A percentile compares a stretch with the other conserved stretches of the same genome.
Evolutionary conservation across 2,329 filamentous ascomycete species (phyloP).

Genomic region (Aspergillus tubingensis): DNA sequence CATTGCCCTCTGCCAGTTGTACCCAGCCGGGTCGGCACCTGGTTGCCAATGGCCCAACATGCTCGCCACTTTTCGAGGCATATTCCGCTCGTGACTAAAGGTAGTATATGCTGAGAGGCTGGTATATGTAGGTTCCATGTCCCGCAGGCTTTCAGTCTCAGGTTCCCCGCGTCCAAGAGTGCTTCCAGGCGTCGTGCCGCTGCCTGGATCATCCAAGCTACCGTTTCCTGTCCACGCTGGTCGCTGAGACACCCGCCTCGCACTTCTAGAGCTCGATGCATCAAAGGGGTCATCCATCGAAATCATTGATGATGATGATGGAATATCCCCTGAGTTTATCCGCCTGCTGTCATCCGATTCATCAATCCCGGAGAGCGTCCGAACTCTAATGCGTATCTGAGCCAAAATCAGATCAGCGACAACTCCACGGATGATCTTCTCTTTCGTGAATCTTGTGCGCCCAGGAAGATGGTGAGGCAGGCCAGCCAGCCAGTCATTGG

Average conservation of each 20-base stretch:
- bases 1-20: conserved; percentile 36
- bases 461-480: conserved; percentile 37
- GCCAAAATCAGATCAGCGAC: conserved; percentile 41
- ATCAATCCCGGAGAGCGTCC: background rate
- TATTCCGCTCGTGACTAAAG: conserved; percentile 24
- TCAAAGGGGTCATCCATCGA: background rate
- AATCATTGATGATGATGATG: background rate
- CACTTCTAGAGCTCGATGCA: background rate
- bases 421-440: conserved; percentile 39
- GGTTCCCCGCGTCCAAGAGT: background rate
- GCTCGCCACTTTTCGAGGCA: conserved; percentile 27
- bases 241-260: background rate
- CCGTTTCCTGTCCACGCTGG: background rate
- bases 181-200: background rate
- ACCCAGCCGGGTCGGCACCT: conserved; percentile 35
- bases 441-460: conserved; percentile 42
- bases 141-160: background rate
- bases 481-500: conserved; percentile 40
- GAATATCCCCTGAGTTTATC: background rate
- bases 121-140: conserved; percentile 14
- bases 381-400: conserved; percentile 29
- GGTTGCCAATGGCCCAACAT: conserved; percentile 42
- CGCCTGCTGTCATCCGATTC: background rate
- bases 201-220: background rate
- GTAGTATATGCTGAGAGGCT: conserved; percentile 34